These are phyloP conservation scores for Fusarium sp. DNA, from an alignment of 2,329 filamentous ascomycete species.

Conservation along the genomic window DNA sequence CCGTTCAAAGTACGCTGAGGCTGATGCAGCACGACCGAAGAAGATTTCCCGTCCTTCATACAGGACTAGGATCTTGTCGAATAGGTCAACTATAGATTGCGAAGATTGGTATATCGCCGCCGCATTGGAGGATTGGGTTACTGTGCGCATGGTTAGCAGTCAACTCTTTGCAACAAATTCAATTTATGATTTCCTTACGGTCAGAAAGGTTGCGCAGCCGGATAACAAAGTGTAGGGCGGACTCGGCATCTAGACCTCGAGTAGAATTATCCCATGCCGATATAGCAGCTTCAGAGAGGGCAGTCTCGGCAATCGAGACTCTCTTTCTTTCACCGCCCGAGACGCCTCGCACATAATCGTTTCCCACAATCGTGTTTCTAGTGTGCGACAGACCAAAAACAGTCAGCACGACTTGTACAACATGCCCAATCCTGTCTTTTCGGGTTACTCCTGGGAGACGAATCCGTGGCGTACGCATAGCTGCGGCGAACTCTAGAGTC, in stretches of 20 bases:
- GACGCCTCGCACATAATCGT: constrained; percentile 78
- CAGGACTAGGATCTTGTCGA: constrained; percentile 79
- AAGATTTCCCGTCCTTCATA: constrained; percentile 84
- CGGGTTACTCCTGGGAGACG: constrained; percentile 72
- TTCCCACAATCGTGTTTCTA: constrained; percentile 78
- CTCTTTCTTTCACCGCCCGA: constrained; percentile 80
- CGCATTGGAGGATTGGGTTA: constrained; percentile 43
- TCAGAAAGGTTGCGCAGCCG: constrained; percentile 61
- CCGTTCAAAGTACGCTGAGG: constrained; percentile 72
- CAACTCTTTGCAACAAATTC: constrained; percentile 39
- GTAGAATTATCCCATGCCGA: constrained; percentile 78
- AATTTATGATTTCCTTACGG: not conserved
- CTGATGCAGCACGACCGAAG: constrained; percentile 71
- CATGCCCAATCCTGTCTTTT: constrained; percentile 68
- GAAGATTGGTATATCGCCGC: constrained; percentile 78
- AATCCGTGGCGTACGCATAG: constrained; percentile 73
- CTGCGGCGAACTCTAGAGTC: constrained; percentile 78
- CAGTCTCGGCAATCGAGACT: constrained; percentile 83
- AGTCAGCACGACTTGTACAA: constrained; percentile 75
- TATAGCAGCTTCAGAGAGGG: constrained; percentile 69
- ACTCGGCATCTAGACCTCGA: constrained; percentile 78
- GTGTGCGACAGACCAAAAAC: constrained; percentile 79
- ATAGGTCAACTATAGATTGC: constrained; percentile 75
- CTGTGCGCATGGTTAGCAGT: constrained; percentile 66
- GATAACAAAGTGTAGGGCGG: constrained; percentile 77